These are phyloP conservation scores for Aureobasidium pullulans DNA, from an alignment of 2,329 filamentous ascomycete genomes.

Conservation along the genomic window DNA sequence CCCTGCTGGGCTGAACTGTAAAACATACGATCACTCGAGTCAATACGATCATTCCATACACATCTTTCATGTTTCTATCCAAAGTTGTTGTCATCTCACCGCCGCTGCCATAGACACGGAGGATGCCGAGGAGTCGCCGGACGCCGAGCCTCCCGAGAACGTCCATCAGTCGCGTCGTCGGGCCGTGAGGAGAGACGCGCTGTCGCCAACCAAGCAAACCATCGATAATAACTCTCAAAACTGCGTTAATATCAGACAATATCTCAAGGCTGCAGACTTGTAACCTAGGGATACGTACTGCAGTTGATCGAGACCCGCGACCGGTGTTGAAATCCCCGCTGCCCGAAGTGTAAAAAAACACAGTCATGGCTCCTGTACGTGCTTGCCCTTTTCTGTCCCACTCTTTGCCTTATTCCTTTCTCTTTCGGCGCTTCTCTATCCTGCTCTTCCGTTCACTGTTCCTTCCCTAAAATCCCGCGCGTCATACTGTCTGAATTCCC, in stretches of 20 bases:
- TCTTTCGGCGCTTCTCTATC: conserved; percentile 5
- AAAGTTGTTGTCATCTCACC: not conserved
- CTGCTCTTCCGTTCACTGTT: not conserved
- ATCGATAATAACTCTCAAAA: not conserved
- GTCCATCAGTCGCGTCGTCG: conserved; percentile 7
- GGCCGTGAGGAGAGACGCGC: conserved; percentile 7
- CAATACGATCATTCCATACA: not conserved
- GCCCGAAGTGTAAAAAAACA: not conserved
- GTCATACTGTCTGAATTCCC: not conserved
- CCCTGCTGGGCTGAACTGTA: conserved; percentile 1
- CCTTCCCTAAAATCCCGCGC: not conserved
- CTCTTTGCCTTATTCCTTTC: conserved; percentile 4
- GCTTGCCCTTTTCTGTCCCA: conserved; percentile 5
- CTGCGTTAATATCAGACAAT: conserved; percentile 2
- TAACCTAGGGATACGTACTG: not conserved
- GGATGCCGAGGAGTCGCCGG: not conserved
- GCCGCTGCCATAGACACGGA: not conserved
- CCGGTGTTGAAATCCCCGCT: not conserved
- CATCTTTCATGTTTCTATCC: not conserved
- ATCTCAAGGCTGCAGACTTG: not conserved
- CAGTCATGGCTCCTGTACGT: conserved; percentile 15
- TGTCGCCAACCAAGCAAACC: conserved; percentile 7
- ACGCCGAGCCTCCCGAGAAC: not conserved
- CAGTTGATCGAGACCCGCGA: not conserved
- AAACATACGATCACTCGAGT: conserved; percentile 1